Base-by-base conservation (phyloP, 2,329 filamentous ascomycete genomes). In the Fusarium protoensiforme region DNA sequence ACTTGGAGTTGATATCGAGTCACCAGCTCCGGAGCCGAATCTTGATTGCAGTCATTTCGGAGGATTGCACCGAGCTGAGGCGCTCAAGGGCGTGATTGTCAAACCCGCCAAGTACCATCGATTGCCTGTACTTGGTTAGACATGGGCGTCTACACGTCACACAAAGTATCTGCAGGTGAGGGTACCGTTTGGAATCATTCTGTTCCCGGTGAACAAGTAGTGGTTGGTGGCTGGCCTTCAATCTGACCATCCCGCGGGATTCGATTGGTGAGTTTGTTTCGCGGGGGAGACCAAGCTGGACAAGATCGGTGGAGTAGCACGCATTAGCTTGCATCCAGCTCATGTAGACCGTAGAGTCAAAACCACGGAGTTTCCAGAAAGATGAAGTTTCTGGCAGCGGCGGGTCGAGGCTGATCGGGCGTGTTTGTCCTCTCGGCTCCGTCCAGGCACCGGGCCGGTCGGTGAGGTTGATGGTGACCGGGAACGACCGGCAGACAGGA, bases 211-310 rank as follows among this genome's bases (percentile, higher is more conserved):
- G 27, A 39, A 53, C 22, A 39, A 58, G 64, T 64, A 62, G 62
- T 75, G n/a, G n/a, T 24, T 24, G 24, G 67, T 61, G 64, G 66
- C 67, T 70, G 56, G 54, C 65, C 59, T 13, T 70, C 46, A 53
- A 69, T 67, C 73, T 77, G 75, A 77, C 75, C 69, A 76, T 73
- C 67, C 54, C 20, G 56, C 29, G 56, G 51, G 36, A 9, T 59
- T 31, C 65, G 67, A 77, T 77, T 77, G 75, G 75, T 59, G 71
- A 74, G 53, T 54, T 61, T 57, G 61, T 56, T 65, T 67, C 53
- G 61, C 58, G 64, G 71, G 71, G 65, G 71, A 51, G 33, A 53
- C 31, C 59, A 36, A 64, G 68, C 41, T 24, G 22, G 33, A 48
- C 27, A 48, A 35, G 48, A 24, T 38, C 6, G 38, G 61, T 36